These are phyloP conservation scores for Fusarium sambucinum DNA, from an alignment of 2,329 filamentous ascomycete species.

Conservation along the genomic window DNA sequence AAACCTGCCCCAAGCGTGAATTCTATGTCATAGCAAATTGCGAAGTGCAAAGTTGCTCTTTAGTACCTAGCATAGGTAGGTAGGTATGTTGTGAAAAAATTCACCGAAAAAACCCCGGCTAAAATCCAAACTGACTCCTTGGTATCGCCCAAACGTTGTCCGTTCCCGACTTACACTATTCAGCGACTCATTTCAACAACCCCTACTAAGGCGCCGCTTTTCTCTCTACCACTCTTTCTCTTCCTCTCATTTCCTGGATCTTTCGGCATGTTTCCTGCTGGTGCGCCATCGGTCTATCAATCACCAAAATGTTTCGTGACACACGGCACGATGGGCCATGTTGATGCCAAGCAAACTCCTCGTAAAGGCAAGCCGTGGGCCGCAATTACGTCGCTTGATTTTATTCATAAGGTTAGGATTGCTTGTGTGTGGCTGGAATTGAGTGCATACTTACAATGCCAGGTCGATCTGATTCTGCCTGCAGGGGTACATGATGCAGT, in stretches of 20 bases:
- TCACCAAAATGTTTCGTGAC: conserved; percentile 79
- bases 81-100: conserved; percentile 25
- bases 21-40: conserved; percentile 18
- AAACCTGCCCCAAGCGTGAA: not conserved
- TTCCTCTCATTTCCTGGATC: not conserved
- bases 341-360: conserved; percentile 78
- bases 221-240: too few species aligned
- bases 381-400: conserved; percentile 72
- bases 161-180: conserved; percentile 22
- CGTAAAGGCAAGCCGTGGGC: conserved; percentile 82
- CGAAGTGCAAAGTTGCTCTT: conserved; percentile 59
- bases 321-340: conserved; percentile 74
- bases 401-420: conserved; percentile 73
- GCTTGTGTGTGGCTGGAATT: too few species aligned
- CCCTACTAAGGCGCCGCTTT: not conserved
- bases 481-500: conserved; percentile 69
- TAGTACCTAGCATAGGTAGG: too few species aligned
- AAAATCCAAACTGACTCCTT: conserved; percentile 24
- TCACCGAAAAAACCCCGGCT: conserved; percentile 49
- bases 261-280: conserved; percentile 60
- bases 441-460: not conserved
- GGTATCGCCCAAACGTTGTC: conserved; percentile 3
- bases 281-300: conserved; percentile 63
- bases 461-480: conserved; percentile 79
- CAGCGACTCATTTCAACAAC: not conserved